Percentiles rank a stretch among this genome's conserved stretches.
These are phyloP conservation scores for Rhododendron henanense DNA, from an alignment of 148 eudicot genomes.

Conservation along the genomic window DNA sequence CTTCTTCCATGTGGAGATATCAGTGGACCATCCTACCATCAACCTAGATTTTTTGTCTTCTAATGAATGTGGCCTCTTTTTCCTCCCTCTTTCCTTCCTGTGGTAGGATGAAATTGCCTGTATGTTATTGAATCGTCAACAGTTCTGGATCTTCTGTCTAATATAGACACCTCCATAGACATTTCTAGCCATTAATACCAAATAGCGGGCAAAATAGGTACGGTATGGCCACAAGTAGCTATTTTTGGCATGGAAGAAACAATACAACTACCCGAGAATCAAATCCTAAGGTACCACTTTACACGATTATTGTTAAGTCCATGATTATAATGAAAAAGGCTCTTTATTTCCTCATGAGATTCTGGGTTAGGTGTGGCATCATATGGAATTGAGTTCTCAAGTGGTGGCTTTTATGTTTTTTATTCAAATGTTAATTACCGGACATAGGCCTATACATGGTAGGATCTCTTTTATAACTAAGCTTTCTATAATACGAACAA, in stretches of 20 bases:
- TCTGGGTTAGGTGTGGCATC: background rate
- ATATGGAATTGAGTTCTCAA: background rate
- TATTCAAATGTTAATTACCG: background rate
- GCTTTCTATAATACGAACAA: background rate
- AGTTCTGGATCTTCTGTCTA: background rate
- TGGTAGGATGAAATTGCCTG: background rate
- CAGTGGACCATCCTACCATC: background rate
- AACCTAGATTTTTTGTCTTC: background rate
- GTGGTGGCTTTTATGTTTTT: background rate
- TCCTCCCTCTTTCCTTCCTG: background rate
- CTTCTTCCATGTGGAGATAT: background rate
- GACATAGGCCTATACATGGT: background rate
- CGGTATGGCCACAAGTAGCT: conserved; percentile 42
- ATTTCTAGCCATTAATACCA: background rate
- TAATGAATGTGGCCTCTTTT: background rate
- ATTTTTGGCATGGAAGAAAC: conserved; percentile 98
- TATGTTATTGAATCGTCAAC: background rate
- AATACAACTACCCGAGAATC: conserved; percentile 60
- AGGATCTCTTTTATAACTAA: background rate
- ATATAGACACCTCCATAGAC: background rate
- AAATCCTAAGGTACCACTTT: conserved; percentile 69
- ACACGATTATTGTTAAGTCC: background rate
- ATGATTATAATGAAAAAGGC: background rate
- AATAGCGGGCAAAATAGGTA: conserved; percentile 15
- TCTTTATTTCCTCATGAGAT: background rate